Percentiles rank a stretch among this genome's conserved stretches.
phyloP scores from a whole-genome alignment of 2,329 filamentous ascomycete species.

The Calonectria hawksworthii region DNA sequence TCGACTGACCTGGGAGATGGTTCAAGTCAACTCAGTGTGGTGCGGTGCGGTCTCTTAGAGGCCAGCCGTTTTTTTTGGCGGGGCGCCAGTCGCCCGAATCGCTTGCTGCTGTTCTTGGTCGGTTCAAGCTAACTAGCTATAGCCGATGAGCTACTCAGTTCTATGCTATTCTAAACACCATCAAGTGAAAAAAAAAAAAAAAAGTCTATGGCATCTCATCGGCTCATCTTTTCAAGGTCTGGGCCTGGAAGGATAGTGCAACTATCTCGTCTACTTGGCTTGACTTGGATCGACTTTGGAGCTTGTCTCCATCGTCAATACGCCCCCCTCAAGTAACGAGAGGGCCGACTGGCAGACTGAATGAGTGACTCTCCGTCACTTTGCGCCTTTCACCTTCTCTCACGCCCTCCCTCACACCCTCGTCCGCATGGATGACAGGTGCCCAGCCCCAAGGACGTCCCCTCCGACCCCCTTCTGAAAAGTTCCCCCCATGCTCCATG shows the following conservation, averaged over 20 bases:
- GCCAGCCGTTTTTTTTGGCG: constrained; percentile 17
- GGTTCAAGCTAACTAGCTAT: not conserved
- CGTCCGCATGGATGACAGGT: constrained; percentile 29
- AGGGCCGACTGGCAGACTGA: not conserved
- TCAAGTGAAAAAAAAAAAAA: not conserved
- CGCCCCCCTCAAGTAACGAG: constrained; percentile 5
- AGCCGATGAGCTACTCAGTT: not conserved
- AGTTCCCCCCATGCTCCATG: constrained; percentile 13
- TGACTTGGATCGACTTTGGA: constrained; percentile 9
- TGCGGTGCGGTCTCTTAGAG: constrained; percentile 11
- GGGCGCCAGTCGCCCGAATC: constrained; percentile 22
- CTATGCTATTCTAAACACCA: constrained; percentile 15
- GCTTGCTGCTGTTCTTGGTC: not conserved
- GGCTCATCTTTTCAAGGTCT: not conserved
- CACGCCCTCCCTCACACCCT: constrained; percentile 12
- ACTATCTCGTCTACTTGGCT: constrained; percentile 17
- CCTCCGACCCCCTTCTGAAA: constrained; percentile 26
- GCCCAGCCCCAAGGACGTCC: constrained; percentile 26
- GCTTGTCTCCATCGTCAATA: constrained; percentile 1
- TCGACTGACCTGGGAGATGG: constrained; percentile 20
- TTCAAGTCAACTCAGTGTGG: constrained; percentile 19
- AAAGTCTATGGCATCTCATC: constrained; percentile 15
- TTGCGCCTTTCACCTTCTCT: constrained; percentile 6
- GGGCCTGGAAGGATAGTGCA: not conserved
- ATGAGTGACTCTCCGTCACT: constrained; percentile 10